Base-by-base conservation (phyloP, 1,284 basidiomycete species). In the Somion occarium region DNA sequence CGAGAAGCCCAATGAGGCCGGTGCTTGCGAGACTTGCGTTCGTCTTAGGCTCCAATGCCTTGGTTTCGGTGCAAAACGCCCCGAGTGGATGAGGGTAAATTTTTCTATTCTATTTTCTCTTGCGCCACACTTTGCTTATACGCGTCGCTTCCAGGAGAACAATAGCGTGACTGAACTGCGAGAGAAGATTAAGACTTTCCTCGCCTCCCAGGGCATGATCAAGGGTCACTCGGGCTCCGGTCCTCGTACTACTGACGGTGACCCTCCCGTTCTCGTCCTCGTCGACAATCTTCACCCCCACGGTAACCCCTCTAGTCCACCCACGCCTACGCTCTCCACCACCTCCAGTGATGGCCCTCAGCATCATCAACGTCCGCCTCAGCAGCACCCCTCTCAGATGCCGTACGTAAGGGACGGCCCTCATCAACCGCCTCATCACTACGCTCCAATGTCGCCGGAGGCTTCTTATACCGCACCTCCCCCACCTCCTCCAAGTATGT, bases 41-140 rank as follows among this genome's bases (percentile, higher is more conserved):
- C 83, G 90, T 44, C 80, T 93, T 24, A 77, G 82, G 26, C 76
- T 93, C n/a, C 84, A 93, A 56, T 93, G 90, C 59, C 79, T 93
- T 42, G 90, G 90, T 22, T 93, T 88, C 64, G 87, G 88, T 42
- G 79, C 80, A 19, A 91, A 91, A 61, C 81, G 90, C 46, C 88
- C 88, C 11, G 85, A 89, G n/a, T 91, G 87, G 87, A 73, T 91
- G 61, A 78, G 85, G 67, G 88, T 91, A 64, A 55, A 78, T 65
- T 39, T 4, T 24, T 37, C 19, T 26, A 18, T 26, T 15, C 22
- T 27, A n/a, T 46, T 54, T 38, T 46, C 20, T n/a, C 38, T 47
- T 45, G 51, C 41, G 50, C 48, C 46, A 53, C 56, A 48, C 44
- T 23, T 46, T 23, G 12, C 48, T 53, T n/a, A 54, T 51, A 27